Base-by-base conservation (phyloP, 2,329 filamentous ascomycete species). In the Penicillium sp. region DNA sequence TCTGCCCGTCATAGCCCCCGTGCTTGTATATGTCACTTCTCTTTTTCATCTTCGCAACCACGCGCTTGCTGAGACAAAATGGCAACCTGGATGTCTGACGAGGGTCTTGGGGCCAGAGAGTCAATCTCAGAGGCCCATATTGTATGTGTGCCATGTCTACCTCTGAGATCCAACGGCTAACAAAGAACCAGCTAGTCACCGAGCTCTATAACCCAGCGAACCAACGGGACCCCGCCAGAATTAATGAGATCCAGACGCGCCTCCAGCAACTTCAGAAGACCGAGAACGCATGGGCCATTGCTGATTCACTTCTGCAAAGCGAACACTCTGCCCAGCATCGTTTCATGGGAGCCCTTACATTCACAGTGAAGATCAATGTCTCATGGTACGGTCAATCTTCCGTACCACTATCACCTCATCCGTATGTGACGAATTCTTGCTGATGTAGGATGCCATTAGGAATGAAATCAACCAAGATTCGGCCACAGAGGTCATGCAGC, bases 341-440 rank as follows among this genome's bases (percentile, higher is more conserved):
- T 62, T 97, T 97, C 76, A 96, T 96, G 71, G 94, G 91, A 15
- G 93, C 92, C 31, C 81, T 97, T 58, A 97, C 93, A 0, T 88
- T 97, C 64, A 95, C 91, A 50, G 86, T 97, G 66, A 99, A 97
- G 76, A 84, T 97, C 57, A 97, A 97, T 71, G 88, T 87, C n/a
- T 91, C 94, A 70, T 91, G 87, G 88, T 89, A 77, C 61, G 79
- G 63, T 41, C 15, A 16, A 47, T 38, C 36, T 40, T 46, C n/a
- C 2, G 16, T 13, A 7, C 6, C 8, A 23, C 4, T 27, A 23
- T 1, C 10, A 33, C 21, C 16, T n/a, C 23, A 33, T 16, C 3
- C 15, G 19, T 11, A 16, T n/a, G 11, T 13, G 13, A 27, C 5
- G 27, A 19, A 7, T 9, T 4, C 36, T 47, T 15, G 27, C 25